phyloP scores from a whole-genome alignment of 257 asterid species.

The Penstemon barbatus region DNA sequence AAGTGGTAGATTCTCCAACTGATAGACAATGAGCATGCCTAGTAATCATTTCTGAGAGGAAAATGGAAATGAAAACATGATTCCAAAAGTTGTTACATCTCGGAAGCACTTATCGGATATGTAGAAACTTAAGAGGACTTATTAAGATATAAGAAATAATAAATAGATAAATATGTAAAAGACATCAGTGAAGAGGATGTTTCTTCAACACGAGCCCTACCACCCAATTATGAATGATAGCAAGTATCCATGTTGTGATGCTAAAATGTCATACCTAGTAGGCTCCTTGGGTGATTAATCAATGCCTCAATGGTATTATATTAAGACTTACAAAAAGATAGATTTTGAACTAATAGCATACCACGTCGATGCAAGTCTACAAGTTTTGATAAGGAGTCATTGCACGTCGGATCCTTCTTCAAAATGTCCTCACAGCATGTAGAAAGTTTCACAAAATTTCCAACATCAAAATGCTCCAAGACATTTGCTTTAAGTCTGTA shows the following conservation, averaged over 20 bases:
- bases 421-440: conserved; percentile 61
- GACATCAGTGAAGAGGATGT: too few relatives aligned
- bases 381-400: conserved; percentile 63
- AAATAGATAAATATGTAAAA: too few relatives aligned
- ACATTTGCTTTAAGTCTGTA: conserved; percentile 70
- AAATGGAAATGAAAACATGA: background rate
- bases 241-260: background rate
- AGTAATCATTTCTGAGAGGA: background rate
- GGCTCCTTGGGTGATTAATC: conserved; percentile 7
- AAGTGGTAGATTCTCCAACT: background rate
- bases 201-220: too few relatives aligned
- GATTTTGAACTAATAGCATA: conserved; percentile 32
- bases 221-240: too few relatives aligned
- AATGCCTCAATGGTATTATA: background rate
- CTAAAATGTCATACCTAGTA: background rate
- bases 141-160: too few relatives aligned
- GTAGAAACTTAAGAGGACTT: too few relatives aligned
- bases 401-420: conserved; percentile 85
- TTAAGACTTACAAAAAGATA: conserved; percentile 18
- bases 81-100: too few relatives aligned
- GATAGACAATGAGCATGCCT: background rate
- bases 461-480: conserved; percentile 68
- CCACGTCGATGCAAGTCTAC: conserved; percentile 62
- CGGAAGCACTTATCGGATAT: too few relatives aligned
- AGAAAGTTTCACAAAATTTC: conserved; percentile 47